Evolutionary conservation across 768 basidiomycete species (phyloP).

Genomic region (Fistulinella prunicolor): DNA sequence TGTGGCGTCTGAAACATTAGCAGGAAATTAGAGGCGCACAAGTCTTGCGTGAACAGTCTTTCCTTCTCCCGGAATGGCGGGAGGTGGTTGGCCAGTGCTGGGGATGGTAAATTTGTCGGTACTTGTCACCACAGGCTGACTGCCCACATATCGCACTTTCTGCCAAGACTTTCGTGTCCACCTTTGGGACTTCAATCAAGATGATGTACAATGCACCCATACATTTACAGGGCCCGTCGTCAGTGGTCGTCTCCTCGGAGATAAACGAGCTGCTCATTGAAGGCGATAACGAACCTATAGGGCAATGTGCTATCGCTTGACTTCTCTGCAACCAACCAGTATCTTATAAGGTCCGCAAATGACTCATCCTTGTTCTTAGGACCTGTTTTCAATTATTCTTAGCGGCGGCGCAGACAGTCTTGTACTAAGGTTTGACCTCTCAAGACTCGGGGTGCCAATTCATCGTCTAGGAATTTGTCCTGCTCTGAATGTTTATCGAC

Average conservation of each 20-base stretch:
- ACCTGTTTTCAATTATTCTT: slow-evolving; percentile 5
- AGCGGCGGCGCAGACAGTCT: slow-evolving; percentile 56
- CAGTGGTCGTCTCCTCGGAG: slow-evolving; percentile 27
- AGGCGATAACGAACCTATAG: slow-evolving; percentile 36
- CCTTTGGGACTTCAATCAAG: slow-evolving; percentile 68
- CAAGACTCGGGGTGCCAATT: slow-evolving; percentile 28
- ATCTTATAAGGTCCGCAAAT: slow-evolving; percentile 58
- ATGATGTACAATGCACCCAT: slow-evolving; percentile 41
- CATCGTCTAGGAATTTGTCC: slow-evolving; percentile 6
- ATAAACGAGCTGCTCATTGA: slow-evolving; percentile 14
- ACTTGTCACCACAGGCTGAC: slow-evolving; percentile 10
- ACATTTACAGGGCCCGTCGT: slow-evolving; percentile 47
- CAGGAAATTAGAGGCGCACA: slow-evolving; percentile 44
- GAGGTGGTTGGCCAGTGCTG: slow-evolving; percentile 64
- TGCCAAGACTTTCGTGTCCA: slow-evolving; percentile 49
- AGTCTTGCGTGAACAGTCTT: slow-evolving; percentile 64
- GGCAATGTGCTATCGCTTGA: slow-evolving; percentile 67
- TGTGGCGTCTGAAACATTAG: slow-evolving; percentile 4
- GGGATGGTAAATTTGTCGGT: slow-evolving; percentile 51
- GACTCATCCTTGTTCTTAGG: slow-evolving; percentile 11
- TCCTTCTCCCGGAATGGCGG: slow-evolving; percentile 59
- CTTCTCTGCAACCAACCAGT: slow-evolving; percentile 66
- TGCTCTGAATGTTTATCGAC: slow-evolving; percentile 27
- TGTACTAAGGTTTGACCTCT: slow-evolving; percentile 54
- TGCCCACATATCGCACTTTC: slow-evolving; percentile 1